A percentile compares a stretch with the other conserved stretches of the same genome.
phyloP scores from a whole-genome alignment of 2,329 filamentous ascomycete species.

The Monilinia aucupariae region DNA sequence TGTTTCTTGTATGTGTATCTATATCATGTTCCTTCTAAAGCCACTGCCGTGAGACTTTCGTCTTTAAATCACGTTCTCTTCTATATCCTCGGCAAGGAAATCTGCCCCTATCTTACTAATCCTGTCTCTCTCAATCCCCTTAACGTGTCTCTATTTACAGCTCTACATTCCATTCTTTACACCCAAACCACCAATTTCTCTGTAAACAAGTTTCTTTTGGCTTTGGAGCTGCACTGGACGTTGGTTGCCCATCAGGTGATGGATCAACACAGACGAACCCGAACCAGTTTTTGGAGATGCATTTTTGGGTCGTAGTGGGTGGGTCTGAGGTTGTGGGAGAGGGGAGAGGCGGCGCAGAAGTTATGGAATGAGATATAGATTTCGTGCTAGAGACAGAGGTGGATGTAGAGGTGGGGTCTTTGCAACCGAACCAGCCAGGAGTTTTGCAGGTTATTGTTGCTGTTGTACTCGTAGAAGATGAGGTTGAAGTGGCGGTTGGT shows the following conservation, averaged over 20 bases:
- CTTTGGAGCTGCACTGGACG: conserved; percentile 15
- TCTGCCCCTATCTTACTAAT: not conserved
- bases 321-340: conserved; percentile 21
- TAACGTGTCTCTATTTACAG: not conserved
- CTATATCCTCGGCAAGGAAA: not conserved
- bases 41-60: not conserved
- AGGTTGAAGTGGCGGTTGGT: conserved; percentile 10
- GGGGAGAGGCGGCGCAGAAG: conserved; percentile 33
- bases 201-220: conserved; percentile 24
- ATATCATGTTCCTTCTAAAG: not conserved
- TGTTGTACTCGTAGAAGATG: conserved; percentile 20
- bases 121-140: not conserved
- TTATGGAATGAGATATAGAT: conserved; percentile 36
- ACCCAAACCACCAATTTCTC: conserved; percentile 30
- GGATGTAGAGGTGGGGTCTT: conserved; percentile 44
- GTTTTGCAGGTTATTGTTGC: conserved; percentile 37
- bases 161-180: conserved; percentile 27
- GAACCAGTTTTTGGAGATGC: conserved; percentile 31
- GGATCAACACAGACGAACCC: conserved; percentile 32
- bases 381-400: conserved; percentile 24
- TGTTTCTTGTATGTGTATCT: not conserved
- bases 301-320: conserved; percentile 26
- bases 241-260: conserved; percentile 23
- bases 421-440: conserved; percentile 44
- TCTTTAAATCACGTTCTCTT: conserved; percentile 1